Evolutionary conservation across 331 rosid species (phyloP).

Genomic region (Erythrophleum ivorense): DNA sequence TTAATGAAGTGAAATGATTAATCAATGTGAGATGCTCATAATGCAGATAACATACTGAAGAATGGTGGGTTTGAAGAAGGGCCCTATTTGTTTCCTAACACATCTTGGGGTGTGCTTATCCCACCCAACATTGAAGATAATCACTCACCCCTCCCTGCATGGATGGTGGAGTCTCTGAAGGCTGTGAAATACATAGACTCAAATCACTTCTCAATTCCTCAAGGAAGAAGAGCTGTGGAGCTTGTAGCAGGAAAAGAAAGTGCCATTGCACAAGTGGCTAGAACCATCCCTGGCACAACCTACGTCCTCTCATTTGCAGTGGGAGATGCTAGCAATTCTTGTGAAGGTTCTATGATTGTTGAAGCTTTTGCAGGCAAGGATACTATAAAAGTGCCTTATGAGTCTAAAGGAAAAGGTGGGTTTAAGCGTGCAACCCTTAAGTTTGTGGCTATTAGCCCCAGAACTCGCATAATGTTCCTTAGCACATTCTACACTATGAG

Average conservation of each 20-base stretch:
- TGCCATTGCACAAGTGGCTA: constrained; percentile 85
- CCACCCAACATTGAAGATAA: constrained; percentile 97
- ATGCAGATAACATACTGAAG: constrained; percentile 76
- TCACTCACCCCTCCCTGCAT: constrained; percentile 93
- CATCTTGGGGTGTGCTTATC: constrained; percentile 89
- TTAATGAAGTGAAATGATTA: not conserved
- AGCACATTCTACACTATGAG: constrained; percentile 94
- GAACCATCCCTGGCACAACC: constrained; percentile 74
- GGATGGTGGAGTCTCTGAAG: constrained; percentile 97
- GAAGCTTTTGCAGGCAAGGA: constrained; percentile 84
- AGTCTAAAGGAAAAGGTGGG: constrained; percentile 92
- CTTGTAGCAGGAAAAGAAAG: constrained; percentile 94
- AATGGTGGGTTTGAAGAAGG: constrained; percentile 91
- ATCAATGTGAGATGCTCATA: not conserved
- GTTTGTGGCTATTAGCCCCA: constrained; percentile 58
- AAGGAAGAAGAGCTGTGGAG: constrained; percentile 82
- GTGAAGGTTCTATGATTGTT: constrained; percentile 87
- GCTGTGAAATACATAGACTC: constrained; percentile 95
- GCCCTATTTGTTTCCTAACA: constrained; percentile 77
- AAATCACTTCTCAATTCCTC: constrained; percentile 77
- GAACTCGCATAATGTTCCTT: constrained; percentile 78
- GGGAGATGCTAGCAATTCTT: constrained; percentile 89
- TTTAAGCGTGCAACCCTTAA: constrained; percentile 75
- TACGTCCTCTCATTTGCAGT: constrained; percentile 76
- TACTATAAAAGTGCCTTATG: constrained; percentile 86